Percentiles rank a stretch among this genome's conserved stretches.
phyloP scores from a whole-genome alignment of 1,284 basidiomycete genomes.

The Wallemia ichthyophaga region DNA sequence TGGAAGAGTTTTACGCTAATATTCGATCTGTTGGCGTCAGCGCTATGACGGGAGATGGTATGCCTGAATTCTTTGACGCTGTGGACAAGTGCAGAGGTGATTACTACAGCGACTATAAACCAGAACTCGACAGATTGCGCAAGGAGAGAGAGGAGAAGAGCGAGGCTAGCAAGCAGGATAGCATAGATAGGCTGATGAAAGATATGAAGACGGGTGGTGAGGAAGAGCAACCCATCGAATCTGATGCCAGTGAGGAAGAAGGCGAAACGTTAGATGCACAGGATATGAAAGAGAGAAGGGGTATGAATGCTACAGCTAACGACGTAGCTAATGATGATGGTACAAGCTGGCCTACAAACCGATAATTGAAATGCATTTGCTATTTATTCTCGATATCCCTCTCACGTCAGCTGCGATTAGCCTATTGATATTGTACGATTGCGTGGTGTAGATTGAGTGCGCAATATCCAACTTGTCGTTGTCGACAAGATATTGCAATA shows the following conservation, averaged over 20 bases:
- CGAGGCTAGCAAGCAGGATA: slow-evolving; percentile 25
- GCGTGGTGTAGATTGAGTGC: background rate
- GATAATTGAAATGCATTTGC: background rate
- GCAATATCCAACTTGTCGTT: background rate
- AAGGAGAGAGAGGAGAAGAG: slow-evolving; percentile 27
- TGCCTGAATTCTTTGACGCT: slow-evolving; percentile 67
- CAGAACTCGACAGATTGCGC: slow-evolving; percentile 45
- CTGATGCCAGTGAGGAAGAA: slow-evolving; percentile 1
- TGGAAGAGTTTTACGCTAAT: slow-evolving; percentile 97
- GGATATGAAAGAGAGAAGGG: background rate
- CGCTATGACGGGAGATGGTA: slow-evolving; percentile 73
- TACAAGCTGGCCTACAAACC: background rate
- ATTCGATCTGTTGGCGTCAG: slow-evolving; percentile 84
- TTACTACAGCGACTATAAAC: slow-evolving; percentile 78
- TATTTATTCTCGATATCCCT: background rate
- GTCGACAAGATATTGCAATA: background rate
- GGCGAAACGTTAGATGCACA: slow-evolving; percentile 1
- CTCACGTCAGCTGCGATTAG: background rate
- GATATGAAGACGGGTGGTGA: slow-evolving; percentile 4
- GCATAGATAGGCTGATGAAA: slow-evolving; percentile 45
- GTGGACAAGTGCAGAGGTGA: slow-evolving; percentile 62
- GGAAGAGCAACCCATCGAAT: slow-evolving; percentile 4
- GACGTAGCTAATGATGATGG: background rate
- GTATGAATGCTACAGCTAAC: background rate
- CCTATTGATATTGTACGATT: background rate